Base-by-base conservation (phyloP, 176 grass and related monocot species). In the Miscanthus lutarioriparius region DNA sequence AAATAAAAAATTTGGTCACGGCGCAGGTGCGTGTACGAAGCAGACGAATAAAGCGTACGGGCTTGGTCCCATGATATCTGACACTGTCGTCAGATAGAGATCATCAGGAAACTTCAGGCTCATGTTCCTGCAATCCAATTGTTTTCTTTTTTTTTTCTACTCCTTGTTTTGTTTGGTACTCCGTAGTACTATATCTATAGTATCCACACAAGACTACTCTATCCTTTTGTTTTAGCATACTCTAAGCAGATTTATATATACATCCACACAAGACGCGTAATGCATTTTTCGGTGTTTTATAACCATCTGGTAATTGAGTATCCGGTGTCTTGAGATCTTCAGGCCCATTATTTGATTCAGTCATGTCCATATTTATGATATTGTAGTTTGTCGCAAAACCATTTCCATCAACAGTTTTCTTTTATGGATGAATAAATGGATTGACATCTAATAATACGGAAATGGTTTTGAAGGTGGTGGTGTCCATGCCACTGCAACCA, bases 41-140 rank as follows among this genome's bases (percentile, higher is more conserved):
- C 59, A 10, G 71, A 27, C 17, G 58, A 8, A 75, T 37, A 14
- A 38, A 37, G 39, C 19, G 51, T 77, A 77, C 74, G 74, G 51
- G 16, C 48, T 54, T 32, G 70, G 71, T 64, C 30, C 58, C 58
- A 64, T 15, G 23, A 20, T 64, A 65, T 65, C 76, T 64, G 76
- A 65, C 76, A 32, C 61, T 44, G 10, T 28, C 22, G 33, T 38
- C 58, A 23, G 33, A 4, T 33, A 15, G 1, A 73, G 13, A 49
- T 7, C 20, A 33, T 59, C 25, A 65, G 58, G 59, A 79, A 79
- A 43, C 76, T 64, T 78, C 58, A 78, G 19, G 7, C 23, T 76
- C 30, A 2, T 14, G 30, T 59, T 61, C 74, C 51, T 77, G 1
- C 0, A 2, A 53, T 76, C 48, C 74, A 10, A 15, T 59, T 0